phyloP scores from a whole-genome alignment of 1,284 basidiomycete species.

The Ganoderma meredithae region DNA sequence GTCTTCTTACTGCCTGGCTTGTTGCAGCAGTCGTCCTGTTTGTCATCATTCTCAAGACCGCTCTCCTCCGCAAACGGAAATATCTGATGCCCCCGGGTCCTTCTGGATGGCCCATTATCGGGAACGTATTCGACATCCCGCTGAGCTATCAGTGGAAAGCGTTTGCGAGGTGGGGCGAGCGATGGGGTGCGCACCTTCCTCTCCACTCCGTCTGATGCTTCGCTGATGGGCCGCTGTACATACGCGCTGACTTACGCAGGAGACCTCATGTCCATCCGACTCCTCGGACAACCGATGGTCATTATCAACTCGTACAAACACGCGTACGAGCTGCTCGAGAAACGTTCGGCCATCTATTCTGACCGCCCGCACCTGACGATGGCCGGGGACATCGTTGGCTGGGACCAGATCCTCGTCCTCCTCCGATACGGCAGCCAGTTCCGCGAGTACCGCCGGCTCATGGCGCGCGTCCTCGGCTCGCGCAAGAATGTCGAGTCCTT shows the following conservation, averaged over 20 bases:
- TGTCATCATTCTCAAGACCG: conserved; percentile 10
- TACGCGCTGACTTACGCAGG: conserved; percentile 22
- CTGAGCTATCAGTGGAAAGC: conserved; percentile 36
- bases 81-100: conserved; percentile 41
- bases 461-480: conserved; percentile 29
- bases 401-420: conserved; percentile 43
- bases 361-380: conserved; percentile 44
- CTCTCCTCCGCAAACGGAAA: conserved; percentile 9
- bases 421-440: conserved; percentile 45
- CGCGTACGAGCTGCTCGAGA: conserved; percentile 51
- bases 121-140: conserved; percentile 43
- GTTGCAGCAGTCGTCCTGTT: conserved; percentile 14
- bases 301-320: conserved; percentile 63
- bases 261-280: conserved; percentile 43
- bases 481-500: conserved; percentile 37
- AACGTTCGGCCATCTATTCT: conserved; percentile 45
- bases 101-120: conserved; percentile 39
- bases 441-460: conserved; percentile 43
- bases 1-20: conserved; percentile 19
- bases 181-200: conserved; percentile 33
- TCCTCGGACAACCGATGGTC: conserved; percentile 67
- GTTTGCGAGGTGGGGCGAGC: conserved; percentile 39
- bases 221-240: not conserved
- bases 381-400: conserved; percentile 44
- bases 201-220: not conserved